Evolutionary conservation across 139 green algal genomes (phyloP), one percentile per base, ranked within the genome.

Genomic region (Coelastrella sp.): DNA sequence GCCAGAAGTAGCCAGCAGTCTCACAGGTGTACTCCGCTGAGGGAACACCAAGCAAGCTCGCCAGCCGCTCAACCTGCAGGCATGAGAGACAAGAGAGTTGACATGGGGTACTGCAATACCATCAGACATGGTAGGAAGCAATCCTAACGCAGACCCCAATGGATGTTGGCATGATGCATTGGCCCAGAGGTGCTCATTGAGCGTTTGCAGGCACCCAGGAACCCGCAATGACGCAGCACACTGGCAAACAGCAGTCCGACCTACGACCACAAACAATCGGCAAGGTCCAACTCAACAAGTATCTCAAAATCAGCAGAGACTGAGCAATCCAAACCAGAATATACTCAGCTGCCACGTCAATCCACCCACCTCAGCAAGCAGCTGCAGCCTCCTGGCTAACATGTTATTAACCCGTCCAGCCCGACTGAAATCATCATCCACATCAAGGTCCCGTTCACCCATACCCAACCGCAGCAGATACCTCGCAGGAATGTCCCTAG

Each of bases 391-490:
- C 59, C 98, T 92, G 7, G 94, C 94, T n/a, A 99, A 93, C 97
- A 99, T 99, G 86, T 96, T 96, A 91, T 99, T 99, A 5, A 99
- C 98, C 8, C 98, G 95, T 13, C 98, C 98, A 59, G 95, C 92
- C 0, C 97, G 90, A 60, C 91, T 96, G 93, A 99, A 99, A 91
- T 98, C 95, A 80, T 96, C 81, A 66, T 98, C 96, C 10, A 97
- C 98, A 56, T 98, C 95, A 66, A 99, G 93, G 87, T 99, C 97
- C 56, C 95, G 80, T 94, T 99, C 98, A 58, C 98, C 98, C 96
- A 97, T 97, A 60, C 97, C 97, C 86, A 99, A 94, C 10, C 98
- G 96, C 92, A 99, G 95, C 91, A 99, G 93, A 91, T 99, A 99
- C 54, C 77, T 64, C 5, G 77, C 77, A 83, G 91, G 94, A 59